phyloP scores from a whole-genome alignment of 176 grass and related monocot species.

The Zea luxurians region DNA sequence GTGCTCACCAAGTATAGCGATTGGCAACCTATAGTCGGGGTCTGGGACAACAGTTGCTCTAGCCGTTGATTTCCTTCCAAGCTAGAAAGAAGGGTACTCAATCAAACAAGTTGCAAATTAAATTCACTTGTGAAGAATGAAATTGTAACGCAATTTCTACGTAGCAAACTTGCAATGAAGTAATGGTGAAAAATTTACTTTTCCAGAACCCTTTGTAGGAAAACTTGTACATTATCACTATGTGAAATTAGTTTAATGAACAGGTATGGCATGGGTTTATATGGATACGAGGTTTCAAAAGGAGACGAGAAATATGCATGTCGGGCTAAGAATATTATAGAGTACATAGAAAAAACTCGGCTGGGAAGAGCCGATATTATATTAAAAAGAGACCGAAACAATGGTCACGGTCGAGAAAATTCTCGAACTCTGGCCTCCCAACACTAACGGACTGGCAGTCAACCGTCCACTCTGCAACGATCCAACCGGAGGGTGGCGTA shows the following conservation, averaged over 20 bases:
- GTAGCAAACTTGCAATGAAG: conserved; percentile 3
- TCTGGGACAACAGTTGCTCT: conserved; percentile 74
- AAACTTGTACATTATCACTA: not conserved
- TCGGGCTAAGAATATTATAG: not conserved
- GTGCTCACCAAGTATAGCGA: conserved; percentile 81
- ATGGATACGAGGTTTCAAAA: not conserved
- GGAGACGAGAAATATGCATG: not conserved
- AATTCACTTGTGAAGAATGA: not conserved
- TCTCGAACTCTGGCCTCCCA: too few relatives aligned
- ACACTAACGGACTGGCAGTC: too few relatives aligned
- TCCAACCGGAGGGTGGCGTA: too few relatives aligned
- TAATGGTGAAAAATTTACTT: not conserved
- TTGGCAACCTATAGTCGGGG: conserved; percentile 86
- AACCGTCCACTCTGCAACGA: too few relatives aligned
- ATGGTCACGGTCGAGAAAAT: too few relatives aligned
- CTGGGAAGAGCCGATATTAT: too few relatives aligned
- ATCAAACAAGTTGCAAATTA: not conserved
- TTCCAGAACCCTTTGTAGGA: conserved; percentile 5
- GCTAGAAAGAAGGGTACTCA: conserved; percentile 31
- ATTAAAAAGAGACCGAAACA: too few relatives aligned
- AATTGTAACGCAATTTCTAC: not conserved
- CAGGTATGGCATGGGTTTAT: not conserved
- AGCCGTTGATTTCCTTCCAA: conserved; percentile 68
- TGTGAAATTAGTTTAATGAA: conserved; percentile 2
- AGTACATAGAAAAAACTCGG: too few relatives aligned